Conservation (phyloP, 495 filamentous ascomycete genomes). For the Tuber aestivum region DNA sequence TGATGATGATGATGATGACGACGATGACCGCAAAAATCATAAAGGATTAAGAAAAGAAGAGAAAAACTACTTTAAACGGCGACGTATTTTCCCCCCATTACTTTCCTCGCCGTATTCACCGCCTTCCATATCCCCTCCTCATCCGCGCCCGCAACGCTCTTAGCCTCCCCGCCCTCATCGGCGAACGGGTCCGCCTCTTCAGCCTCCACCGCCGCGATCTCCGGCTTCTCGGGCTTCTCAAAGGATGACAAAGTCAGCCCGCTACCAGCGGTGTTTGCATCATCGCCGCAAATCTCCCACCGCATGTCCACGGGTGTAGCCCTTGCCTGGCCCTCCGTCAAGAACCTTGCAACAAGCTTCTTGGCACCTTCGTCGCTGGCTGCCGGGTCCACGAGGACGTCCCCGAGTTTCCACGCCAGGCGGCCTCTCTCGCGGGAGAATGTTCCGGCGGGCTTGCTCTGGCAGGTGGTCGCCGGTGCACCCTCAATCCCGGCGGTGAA, state of each 20-base stretch:
- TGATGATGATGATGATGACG: conserved; percentile 16
- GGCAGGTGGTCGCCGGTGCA: conserved; percentile 55
- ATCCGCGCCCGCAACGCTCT: conserved; percentile 33
- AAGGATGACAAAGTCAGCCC: conserved; percentile 58
- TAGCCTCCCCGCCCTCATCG: conserved; percentile 50
- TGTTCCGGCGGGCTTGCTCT: conserved; percentile 67
- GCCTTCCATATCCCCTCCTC: conserved; percentile 60
- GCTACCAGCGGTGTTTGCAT: conserved; percentile 50
- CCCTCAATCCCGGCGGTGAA: conserved; percentile 75
- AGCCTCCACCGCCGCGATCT: conserved; percentile 39
- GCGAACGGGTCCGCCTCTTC: conserved; percentile 60
- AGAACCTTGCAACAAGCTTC: conserved; percentile 46
- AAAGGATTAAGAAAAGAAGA: conserved; percentile 35
- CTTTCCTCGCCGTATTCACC: conserved; percentile 62
- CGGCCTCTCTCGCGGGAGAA: conserved; percentile 84
- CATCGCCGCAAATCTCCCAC: conserved; percentile 43
- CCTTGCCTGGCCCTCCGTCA: conserved; percentile 67
- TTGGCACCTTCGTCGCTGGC: conserved; percentile 49
- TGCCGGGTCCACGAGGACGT: conserved; percentile 61
- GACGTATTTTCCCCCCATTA: conserved; percentile 75
- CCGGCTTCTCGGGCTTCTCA: conserved; percentile 44
- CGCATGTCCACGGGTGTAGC: conserved; percentile 57
- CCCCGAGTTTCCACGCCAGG: conserved; percentile 83
- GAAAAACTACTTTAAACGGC: conserved; percentile 43
- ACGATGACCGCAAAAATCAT: conserved; percentile 37